These are phyloP conservation scores for Termitomyces sp. DNA, from an alignment of 768 basidiomycete species.

Conservation along the genomic window DNA sequence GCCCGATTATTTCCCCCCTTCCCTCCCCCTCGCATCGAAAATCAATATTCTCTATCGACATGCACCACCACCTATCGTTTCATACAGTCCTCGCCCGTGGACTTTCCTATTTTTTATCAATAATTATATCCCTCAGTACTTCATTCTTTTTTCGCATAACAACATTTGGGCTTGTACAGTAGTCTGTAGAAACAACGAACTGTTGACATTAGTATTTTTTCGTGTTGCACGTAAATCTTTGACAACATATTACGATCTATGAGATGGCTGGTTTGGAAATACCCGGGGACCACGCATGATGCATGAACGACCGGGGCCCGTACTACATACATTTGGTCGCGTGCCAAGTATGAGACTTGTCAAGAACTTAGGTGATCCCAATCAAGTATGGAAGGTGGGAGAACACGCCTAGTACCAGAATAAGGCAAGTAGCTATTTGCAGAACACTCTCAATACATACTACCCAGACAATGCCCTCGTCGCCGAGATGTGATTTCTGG, in stretches of 20 bases:
- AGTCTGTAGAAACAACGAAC: neutral
- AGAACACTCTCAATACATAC: neutral
- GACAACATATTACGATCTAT: neutral
- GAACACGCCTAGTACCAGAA: neutral
- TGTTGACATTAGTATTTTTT: neutral
- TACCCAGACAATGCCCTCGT: neutral
- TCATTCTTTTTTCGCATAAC: neutral
- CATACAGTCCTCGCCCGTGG: constrained; percentile 5
- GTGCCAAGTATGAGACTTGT: too few species aligned
- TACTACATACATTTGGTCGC: too few species aligned
- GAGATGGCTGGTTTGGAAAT: neutral
- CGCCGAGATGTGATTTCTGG: neutral
- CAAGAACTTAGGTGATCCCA: neutral
- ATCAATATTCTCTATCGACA: constrained; percentile 9
- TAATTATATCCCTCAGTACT: constrained; percentile 4
- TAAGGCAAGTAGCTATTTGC: neutral
- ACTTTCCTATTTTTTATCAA: constrained; percentile 1
- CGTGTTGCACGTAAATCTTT: too few species aligned
- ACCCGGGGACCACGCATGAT: too few species aligned
- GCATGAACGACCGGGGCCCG: too few species aligned
- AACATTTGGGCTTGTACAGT: constrained; percentile 13
- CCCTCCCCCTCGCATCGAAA: neutral
- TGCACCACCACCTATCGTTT: constrained; percentile 1
- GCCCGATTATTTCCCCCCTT: neutral
- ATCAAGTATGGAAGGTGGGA: neutral